These are phyloP conservation scores for Aureobasidium sp. DNA, from an alignment of 2,329 filamentous ascomycete genomes.

Conservation along the genomic window DNA sequence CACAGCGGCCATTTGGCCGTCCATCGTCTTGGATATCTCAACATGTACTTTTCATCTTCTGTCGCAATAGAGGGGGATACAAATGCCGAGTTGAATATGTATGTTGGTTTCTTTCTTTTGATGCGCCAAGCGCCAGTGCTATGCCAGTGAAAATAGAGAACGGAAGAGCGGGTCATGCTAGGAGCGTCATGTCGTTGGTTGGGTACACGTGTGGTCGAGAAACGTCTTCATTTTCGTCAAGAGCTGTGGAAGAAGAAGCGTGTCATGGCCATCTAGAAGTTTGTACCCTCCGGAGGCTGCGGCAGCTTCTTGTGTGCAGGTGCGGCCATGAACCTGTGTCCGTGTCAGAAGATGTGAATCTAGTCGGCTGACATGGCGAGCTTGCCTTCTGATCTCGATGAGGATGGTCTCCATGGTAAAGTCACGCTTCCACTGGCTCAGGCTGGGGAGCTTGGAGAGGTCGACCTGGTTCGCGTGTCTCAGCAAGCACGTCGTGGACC, in stretches of 20 bases:
- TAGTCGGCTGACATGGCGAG: not conserved
- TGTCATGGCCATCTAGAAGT: conserved; percentile 21
- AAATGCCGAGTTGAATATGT: not conserved
- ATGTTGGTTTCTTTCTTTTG: not conserved
- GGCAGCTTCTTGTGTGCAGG: conserved; percentile 88
- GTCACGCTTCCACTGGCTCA: conserved; percentile 83
- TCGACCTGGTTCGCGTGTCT: conserved; percentile 54
- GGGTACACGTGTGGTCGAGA: not conserved
- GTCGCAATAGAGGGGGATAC: not conserved
- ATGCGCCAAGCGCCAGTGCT: conserved; percentile 11
- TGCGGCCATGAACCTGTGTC: conserved; percentile 77
- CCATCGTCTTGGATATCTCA: not conserved
- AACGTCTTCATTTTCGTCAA: not conserved
- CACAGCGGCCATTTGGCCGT: not conserved
- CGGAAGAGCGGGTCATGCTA: not conserved
- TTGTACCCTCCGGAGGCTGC: conserved; percentile 81
- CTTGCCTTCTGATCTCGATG: conserved; percentile 71
- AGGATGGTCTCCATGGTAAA: conserved; percentile 93
- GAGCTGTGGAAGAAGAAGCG: not conserved
- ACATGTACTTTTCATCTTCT: no score
- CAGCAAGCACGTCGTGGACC: not conserved
- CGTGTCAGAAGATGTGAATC: not conserved
- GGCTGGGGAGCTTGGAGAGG: conserved; percentile 69
- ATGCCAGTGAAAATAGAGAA: not conserved
- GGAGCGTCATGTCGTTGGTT: conserved; percentile 7